Conservation (phyloP, 305 asterid species). For the Solanum aculeatissimum region DNA sequence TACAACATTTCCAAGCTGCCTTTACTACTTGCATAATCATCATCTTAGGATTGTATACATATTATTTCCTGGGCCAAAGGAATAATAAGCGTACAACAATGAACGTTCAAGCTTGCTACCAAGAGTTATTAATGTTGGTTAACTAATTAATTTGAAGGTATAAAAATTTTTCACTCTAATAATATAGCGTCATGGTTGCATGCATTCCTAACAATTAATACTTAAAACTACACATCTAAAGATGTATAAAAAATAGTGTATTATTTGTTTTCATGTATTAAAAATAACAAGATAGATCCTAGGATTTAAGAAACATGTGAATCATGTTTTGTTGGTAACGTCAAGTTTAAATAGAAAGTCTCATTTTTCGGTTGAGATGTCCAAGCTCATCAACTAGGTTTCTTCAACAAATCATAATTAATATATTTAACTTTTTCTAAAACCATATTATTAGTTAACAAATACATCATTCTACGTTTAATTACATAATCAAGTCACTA, state of each 20-base stretch:
- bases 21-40: background rate
- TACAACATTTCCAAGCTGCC: background rate
- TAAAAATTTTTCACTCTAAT: background rate
- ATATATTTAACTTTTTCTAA: background rate
- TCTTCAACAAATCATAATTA: background rate
- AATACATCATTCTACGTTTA: no score
- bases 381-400: background rate
- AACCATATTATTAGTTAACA: background rate
- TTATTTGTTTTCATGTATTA: no score
- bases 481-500: no score
- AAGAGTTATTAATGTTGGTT: background rate
- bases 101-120: no score
- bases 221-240: no score
- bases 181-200: background rate
- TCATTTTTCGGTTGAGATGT: background rate
- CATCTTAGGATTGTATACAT: background rate
- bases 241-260: no score
- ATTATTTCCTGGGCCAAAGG: background rate
- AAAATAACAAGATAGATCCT: background rate
- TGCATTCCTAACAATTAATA: background rate
- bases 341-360: background rate
- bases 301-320: background rate
- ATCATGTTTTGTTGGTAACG: background rate
- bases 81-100: background rate
- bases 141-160: background rate